These are phyloP conservation scores for Striga hermonthica DNA, from an alignment of 305 asterid genomes.

Conservation along the genomic window DNA sequence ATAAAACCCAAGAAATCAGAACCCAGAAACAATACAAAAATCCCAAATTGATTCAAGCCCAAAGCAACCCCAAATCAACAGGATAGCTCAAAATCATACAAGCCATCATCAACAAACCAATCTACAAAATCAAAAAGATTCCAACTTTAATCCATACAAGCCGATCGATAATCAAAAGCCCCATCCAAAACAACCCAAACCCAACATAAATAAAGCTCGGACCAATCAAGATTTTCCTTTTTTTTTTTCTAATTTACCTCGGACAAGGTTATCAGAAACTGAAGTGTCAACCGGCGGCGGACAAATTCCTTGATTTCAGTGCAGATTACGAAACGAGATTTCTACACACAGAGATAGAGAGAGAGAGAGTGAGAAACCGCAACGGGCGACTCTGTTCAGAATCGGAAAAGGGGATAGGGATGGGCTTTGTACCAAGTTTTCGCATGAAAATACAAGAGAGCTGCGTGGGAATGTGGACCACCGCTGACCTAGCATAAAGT, in stretches of 20 bases:
- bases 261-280: constrained; percentile 24
- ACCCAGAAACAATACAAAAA: constrained; percentile 24
- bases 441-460: constrained; percentile 35
- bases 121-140: constrained; percentile 29
- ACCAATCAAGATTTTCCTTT: constrained; percentile 2
- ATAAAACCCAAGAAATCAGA: constrained; percentile 19
- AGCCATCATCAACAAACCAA: constrained; percentile 24
- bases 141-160: constrained; percentile 28
- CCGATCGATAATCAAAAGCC: constrained; percentile 33
- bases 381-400: constrained; percentile 28
- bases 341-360: not conserved
- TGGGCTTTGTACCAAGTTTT: not conserved
- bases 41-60: constrained; percentile 27
- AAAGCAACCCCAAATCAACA: constrained; percentile 27
- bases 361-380: constrained; percentile 25
- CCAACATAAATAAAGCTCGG: constrained; percentile 19
- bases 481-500: constrained; percentile 36
- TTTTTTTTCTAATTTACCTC: constrained; percentile 29
- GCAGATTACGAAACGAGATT: constrained; percentile 16
- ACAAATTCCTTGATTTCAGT: constrained; percentile 34
- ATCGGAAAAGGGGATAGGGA: constrained; percentile 16
- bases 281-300: constrained; percentile 23
- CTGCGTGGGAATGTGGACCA: constrained; percentile 36
- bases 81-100: constrained; percentile 26
- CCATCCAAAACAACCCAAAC: constrained; percentile 27